A percentile compares a stretch with the other conserved stretches of the same genome.
These are phyloP conservation scores for Metschnikowia picachoensis DNA, from an alignment of 805 yeast species.

Conservation along the genomic window DNA sequence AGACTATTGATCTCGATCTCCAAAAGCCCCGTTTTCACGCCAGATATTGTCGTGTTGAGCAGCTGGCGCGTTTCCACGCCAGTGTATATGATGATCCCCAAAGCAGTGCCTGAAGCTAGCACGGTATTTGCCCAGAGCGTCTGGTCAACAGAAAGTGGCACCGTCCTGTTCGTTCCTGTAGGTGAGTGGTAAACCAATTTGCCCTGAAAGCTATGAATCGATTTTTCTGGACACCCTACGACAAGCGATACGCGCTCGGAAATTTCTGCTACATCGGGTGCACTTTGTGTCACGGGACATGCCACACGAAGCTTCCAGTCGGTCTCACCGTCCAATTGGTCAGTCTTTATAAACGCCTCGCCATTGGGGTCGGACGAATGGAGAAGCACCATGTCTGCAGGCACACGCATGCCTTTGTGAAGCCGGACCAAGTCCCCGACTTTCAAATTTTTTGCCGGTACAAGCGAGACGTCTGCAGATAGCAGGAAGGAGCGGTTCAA, in stretches of 20 bases:
- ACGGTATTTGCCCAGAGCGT: slow-evolving; percentile 99
- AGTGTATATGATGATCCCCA: slow-evolving; percentile 86
- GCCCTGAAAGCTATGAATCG: slow-evolving; percentile 80
- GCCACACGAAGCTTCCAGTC: slow-evolving; percentile 96
- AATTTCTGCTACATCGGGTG: slow-evolving; percentile 46
- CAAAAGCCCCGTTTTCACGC: slow-evolving; percentile 83
- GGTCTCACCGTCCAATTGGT: slow-evolving; percentile 97
- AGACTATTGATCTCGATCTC: slow-evolving; percentile 87
- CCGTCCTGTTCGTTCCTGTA: slow-evolving; percentile 39
- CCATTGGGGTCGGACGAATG: slow-evolving; percentile 69
- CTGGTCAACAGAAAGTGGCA: slow-evolving; percentile 78
- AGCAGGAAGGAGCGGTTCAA: slow-evolving; percentile 29
- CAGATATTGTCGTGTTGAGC: slow-evolving; percentile 83
- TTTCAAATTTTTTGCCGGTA: slow-evolving; percentile 55
- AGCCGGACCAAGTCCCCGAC: slow-evolving; percentile 85
- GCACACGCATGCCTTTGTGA: slow-evolving; percentile 80
- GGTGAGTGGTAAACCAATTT: slow-evolving; percentile 51
- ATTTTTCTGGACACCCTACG: slow-evolving; percentile 81
- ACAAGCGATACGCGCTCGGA: slow-evolving; percentile 48
- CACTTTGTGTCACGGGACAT: slow-evolving; percentile 61
- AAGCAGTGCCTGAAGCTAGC: slow-evolving; percentile 86
- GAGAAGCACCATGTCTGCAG: slow-evolving; percentile 86
- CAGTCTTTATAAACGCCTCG: slow-evolving; percentile 92
- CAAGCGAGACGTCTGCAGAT: slow-evolving; percentile 25
- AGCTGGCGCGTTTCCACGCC: slow-evolving; percentile 94